Evolutionary conservation across 768 basidiomycete species (phyloP), one percentile per base, ranked within the genome.

Genomic region (Coprinopsis marcescibilis): DNA sequence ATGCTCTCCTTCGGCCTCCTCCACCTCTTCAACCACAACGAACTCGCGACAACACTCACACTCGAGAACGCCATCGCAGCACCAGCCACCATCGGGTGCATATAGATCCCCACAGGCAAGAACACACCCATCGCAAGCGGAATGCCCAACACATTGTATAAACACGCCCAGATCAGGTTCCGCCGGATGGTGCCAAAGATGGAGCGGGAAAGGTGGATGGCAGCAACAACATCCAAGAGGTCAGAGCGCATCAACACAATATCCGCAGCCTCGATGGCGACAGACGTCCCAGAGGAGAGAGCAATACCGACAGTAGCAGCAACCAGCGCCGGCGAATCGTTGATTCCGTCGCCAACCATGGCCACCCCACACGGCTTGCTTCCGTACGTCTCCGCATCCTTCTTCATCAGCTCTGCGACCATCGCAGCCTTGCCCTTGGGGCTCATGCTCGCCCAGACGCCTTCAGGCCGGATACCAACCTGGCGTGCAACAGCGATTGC

Each of bases 61-160:
- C 86, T 90, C 26, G 90, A 94, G 64, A 92, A 93, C 20, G 96
- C 96, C 96, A 99, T 99, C 21, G 94, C 94, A 2, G 85, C 91
- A n/a, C 91, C 95, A 0, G 96, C 92, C 69, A 93, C 81, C 95
- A 98, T 98, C 7, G 96, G 96, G 56, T 93, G 96, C 61, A 98
- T 81, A 63, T 93, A 90, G 23, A 95, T 54, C 12, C 92, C 92
- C 61, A 91, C 77, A 0, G 96, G 96, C 11, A 98, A 73, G 70
- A 99, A 83, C 38, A 98, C 48, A 20, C 96, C 96, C 96, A 99
- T 99, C 17, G 96, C 96, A 37, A 98, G 80, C 14, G 96, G 96
- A 49, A 99, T 95, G 45, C 92, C 89, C 48, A 95, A 66, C 26
- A 95, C 61, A 58, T 97, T 96, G 70, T 96, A 96, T 43, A 94